Percentiles rank a stretch among this genome's conserved stretches.
Conservation (phyloP, 352 stramenopile genomes). For the Globisporangium cederbergense region DNA sequence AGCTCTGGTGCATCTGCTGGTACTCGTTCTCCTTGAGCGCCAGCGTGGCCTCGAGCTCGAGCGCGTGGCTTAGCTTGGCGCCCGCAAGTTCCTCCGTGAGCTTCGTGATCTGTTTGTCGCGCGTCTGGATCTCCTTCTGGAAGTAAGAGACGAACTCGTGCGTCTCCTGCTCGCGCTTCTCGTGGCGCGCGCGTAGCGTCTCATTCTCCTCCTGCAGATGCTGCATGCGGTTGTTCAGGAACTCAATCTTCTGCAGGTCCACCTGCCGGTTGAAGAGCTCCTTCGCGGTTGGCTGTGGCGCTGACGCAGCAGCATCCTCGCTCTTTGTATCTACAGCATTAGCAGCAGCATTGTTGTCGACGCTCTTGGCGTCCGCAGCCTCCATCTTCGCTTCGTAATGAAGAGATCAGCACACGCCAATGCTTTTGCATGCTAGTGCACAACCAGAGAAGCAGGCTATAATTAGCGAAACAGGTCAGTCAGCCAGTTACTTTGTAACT, state of each 20-base stretch:
- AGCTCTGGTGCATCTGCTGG: slow-evolving; percentile 44
- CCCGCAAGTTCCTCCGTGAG: slow-evolving; percentile 82
- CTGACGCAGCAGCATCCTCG: not conserved
- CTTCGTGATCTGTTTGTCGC: slow-evolving; percentile 69
- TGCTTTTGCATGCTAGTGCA: not conserved
- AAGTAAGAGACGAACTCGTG: slow-evolving; percentile 95
- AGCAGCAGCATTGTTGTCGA: not conserved
- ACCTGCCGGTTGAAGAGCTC: slow-evolving; percentile 72
- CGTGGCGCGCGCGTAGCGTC: slow-evolving; percentile 63
- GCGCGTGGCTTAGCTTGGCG: slow-evolving; percentile 51
- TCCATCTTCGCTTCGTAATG: slow-evolving; percentile 9
- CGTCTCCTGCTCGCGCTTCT: slow-evolving; percentile 90
- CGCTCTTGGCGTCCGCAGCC: not conserved
- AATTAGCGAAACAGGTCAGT: too few relatives aligned
- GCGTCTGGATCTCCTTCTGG: slow-evolving; percentile 88
- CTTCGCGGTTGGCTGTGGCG: slow-evolving; percentile 22
- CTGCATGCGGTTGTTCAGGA: slow-evolving; percentile 54
- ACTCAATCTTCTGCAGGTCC: slow-evolving; percentile 55
- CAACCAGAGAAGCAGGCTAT: too few relatives aligned
- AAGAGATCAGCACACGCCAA: not conserved
- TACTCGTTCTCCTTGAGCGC: slow-evolving; percentile 43
- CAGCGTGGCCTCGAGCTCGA: slow-evolving; percentile 51
- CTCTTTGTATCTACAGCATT: not conserved
- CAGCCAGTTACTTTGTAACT: too few relatives aligned
- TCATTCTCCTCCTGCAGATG: slow-evolving; percentile 81